Base-by-base conservation (phyloP, 2,329 filamentous ascomycete species). In the Curvularia eragrostidis region DNA sequence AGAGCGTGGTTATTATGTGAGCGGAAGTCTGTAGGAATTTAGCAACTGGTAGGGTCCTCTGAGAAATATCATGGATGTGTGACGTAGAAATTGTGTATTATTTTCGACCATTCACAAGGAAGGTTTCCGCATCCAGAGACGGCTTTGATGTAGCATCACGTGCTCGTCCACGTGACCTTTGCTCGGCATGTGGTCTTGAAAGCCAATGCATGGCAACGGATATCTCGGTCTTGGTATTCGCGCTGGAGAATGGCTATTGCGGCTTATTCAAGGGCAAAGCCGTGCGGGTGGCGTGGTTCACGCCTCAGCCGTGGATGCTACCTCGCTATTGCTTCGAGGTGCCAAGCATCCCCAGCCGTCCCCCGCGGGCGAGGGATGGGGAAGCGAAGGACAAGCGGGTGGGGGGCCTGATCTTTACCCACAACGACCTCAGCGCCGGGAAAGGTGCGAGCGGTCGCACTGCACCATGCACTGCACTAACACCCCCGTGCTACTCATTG, bases 1-100 rank as follows among this genome's bases (percentile, higher is more conserved):
- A 69, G 54, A 67, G 69, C 28, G 46, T 39, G 19, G 48, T 68
- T 19, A 47, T 68, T 19, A 47, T 68, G 39, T 68, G 52, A 63
- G 47, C 1, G 30, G 13, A 4, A 5, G 28, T 10, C 2, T 12
- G 28, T 30, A 12, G 7, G 9, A 12, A 12, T 2, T 10, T n/a
- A 13, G n/a, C 2, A 13, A 8, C 9, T 12, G 26, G 18, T 15
- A 5, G 15, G 42, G 12, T 24, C 24, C 19, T 30, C 2, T n/a
- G 10, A n/a, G 44, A 9, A 23, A 1, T 19, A n/a, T n/a, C n/a
- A n/a, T n/a, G n/a, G n/a, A n/a, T 21, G 1, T 36, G 15, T 48
- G 9, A 34, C 19, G 28, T 21, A 21, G 19, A 8, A 48, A 10
- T 34, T 2, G 28, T 32, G 44, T 9, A 19, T 28, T n/a, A 13